phyloP scores from a whole-genome alignment of 2,329 filamentous ascomycete species.

The Penicillium sp. region DNA sequence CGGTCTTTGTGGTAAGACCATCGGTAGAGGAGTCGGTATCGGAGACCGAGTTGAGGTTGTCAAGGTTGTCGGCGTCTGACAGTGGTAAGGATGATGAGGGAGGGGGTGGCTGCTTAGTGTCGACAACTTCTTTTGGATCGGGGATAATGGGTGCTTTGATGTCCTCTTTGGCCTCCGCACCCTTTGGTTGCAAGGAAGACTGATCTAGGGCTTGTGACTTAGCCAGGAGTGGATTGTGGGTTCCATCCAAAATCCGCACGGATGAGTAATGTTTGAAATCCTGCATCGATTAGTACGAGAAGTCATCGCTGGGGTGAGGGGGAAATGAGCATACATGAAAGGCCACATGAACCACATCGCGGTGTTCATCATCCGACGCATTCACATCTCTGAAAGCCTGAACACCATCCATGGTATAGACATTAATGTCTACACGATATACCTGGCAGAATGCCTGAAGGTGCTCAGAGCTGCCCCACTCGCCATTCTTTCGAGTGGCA shows the following conservation, averaged over 20 bases:
- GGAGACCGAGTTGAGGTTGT: constrained; percentile 1
- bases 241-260: constrained; percentile 65
- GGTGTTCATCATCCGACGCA: constrained; percentile 43
- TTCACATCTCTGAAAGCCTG: constrained; percentile 54
- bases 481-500: constrained; percentile 65
- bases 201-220: constrained; percentile 22
- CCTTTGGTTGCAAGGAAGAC: background rate
- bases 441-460: constrained; percentile 69
- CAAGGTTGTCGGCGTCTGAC: background rate
- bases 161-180: background rate
- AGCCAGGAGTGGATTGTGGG: constrained; percentile 61
- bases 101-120: background rate
- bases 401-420: constrained; percentile 57
- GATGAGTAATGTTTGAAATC: constrained; percentile 71
- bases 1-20: constrained; percentile 14
- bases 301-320: constrained; percentile 1
- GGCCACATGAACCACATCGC: constrained; percentile 62
- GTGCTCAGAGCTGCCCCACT: constrained; percentile 71
- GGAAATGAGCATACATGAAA: constrained; percentile 60
- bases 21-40: constrained; percentile 26
- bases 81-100: constrained; percentile 1
- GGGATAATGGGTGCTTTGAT: background rate
- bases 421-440: constrained; percentile 66
- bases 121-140: background rate
- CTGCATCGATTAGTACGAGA: constrained; percentile 45